phyloP scores from a whole-genome alignment of 1,284 basidiomycete species.

The Phylloboletellus chloephorus region DNA sequence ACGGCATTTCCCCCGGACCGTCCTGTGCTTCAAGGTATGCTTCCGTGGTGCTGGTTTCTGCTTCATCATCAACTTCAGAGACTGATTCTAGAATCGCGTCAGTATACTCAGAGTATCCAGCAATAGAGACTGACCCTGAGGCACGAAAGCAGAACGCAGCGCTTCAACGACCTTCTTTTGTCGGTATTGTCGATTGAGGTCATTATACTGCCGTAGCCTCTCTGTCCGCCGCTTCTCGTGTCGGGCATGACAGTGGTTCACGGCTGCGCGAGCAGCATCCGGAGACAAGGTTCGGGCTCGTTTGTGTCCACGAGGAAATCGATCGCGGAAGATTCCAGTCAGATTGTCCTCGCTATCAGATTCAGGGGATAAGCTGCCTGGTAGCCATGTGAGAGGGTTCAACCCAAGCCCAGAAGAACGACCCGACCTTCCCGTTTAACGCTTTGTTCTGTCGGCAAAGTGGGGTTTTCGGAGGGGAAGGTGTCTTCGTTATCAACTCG shows the following conservation, averaged over 20 bases:
- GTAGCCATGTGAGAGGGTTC: conserved; percentile 13
- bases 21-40: conserved; percentile 7
- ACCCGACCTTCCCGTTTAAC: conserved; percentile 47
- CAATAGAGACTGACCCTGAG: conserved; percentile 16
- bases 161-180: conserved; percentile 3
- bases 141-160: conserved; percentile 9
- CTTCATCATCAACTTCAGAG: conserved; percentile 35
- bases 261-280: conserved; percentile 33
- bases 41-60: conserved; percentile 2
- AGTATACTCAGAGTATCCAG: conserved; percentile 5
- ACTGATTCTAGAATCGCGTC: conserved; percentile 24
- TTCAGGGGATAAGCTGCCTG: conserved; percentile 12
- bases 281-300: conserved; percentile 47
- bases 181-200: conserved; percentile 33
- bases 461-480: conserved; percentile 12
- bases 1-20: background rate
- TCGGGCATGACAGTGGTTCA: conserved; percentile 35
- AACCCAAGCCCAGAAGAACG: background rate
- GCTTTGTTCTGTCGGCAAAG: conserved; percentile 21
- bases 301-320: conserved; percentile 31
- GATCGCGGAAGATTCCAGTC: conserved; percentile 26
- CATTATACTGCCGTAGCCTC: conserved; percentile 32
- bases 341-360: conserved; percentile 17
- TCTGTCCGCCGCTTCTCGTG: conserved; percentile 39
- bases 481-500: conserved; percentile 23